Evolutionary conservation across 805 yeast species (phyloP), one percentile per base, ranked within the genome.

Genomic region (Lachancea meyersii): DNA sequence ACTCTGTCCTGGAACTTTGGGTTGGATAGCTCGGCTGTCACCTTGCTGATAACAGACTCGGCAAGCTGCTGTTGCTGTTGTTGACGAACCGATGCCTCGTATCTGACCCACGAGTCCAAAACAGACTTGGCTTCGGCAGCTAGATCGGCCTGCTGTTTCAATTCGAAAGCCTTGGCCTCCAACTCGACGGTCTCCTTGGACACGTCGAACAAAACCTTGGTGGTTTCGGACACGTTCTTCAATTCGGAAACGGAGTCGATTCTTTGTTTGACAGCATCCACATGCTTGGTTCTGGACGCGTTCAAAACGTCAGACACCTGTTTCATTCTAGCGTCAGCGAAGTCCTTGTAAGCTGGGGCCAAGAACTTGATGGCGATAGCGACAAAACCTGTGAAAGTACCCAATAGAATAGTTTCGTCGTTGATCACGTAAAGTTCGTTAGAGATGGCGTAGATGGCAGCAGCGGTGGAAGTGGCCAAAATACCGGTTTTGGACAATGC

Each of bases 101-200:
- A 86, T 79, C 97, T 86, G 59, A 89, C 97, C 98, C 98, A 93
- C 13, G 97, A 87, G 72, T 93, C 98, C 65, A 93, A 80, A 48
- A 91, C 95, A 45, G 93, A 72, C 75, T 85, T 88, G 62, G 97
- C 97, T 76, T 88, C 96, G 50, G 73, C 58, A 45, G 95, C 91
- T 54, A 88, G 77, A 50, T 81, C 88, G 54, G 86, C 88, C 64
- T 81, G 70, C 76, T 93, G 98, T 75, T 88, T 84, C 67, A 86
- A 79, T 73, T 86, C 95, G 63, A 89, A 93, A 44, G 91, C 80
- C 71, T 87, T 79, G 52, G 96, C 94, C 78, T 93, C 98, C 62
- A 89, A 77, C 72, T 84, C 78, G 55, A 94, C 96, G 50, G 98
- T 91, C 74, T 93, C 96, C 76, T 87, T 89, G 49, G 98, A 91